Conservation (phyloP, 2,329 filamentous ascomycete genomes). For the Ophiocordyceps unilateralis region DNA sequence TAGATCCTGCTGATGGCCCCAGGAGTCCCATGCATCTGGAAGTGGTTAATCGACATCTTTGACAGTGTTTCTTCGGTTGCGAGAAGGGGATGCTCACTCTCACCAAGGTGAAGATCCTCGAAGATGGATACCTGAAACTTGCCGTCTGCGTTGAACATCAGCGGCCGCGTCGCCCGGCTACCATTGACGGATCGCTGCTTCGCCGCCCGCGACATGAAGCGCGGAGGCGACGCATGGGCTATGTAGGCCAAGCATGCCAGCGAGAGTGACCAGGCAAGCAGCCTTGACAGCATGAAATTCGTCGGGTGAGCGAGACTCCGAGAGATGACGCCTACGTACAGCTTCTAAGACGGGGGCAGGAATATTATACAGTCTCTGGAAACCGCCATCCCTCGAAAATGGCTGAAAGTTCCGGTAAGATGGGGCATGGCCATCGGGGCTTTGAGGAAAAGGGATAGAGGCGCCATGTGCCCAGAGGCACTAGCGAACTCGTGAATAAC, state of each 20-base stretch:
- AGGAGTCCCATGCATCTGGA: constrained; percentile 25
- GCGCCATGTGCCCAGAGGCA: neutral
- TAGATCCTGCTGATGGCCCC: constrained; percentile 33
- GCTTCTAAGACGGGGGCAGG: neutral
- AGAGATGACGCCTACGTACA: neutral
- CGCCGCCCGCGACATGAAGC: neutral
- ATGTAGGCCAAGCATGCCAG: neutral
- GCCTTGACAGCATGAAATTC: neutral
- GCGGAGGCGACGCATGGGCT: neutral
- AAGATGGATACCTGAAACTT: constrained; percentile 38
- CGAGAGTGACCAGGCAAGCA: neutral
- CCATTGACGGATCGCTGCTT: neutral
- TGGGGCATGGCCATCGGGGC: no score
- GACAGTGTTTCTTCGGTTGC: no score
- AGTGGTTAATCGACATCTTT: neutral
- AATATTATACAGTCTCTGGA: neutral
- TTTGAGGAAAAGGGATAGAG: no score
- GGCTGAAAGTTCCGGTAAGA: no score
- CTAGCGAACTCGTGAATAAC: neutral
- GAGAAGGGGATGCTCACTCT: no score
- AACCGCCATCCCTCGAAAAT: neutral
- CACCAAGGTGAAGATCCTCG: no score
- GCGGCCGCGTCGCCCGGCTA: neutral
- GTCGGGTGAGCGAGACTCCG: neutral
- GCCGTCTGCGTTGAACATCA: constrained; percentile 22